Evolutionary conservation across 1,284 basidiomycete species (phyloP).

Genomic region (Kwoniella shivajii): DNA sequence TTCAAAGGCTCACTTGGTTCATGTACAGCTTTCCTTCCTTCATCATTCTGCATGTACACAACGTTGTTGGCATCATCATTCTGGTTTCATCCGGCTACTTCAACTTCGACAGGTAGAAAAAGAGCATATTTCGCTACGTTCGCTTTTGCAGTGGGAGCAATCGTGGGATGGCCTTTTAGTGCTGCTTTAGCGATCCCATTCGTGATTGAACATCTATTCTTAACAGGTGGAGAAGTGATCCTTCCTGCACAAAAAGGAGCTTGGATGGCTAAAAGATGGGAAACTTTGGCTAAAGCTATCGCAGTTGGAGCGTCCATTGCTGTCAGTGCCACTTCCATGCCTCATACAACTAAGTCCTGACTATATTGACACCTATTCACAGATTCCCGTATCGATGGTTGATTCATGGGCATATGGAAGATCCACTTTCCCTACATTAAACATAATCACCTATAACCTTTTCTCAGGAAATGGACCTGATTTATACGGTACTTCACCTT

Average conservation of each 20-base stretch:
- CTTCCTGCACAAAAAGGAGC: constrained; percentile 55
- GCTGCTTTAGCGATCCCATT: constrained; percentile 85
- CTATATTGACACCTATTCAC: not conserved
- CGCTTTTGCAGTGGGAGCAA: constrained; percentile 76
- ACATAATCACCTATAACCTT: constrained; percentile 92
- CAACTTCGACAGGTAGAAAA: constrained; percentile 62
- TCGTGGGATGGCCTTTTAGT: constrained; percentile 96
- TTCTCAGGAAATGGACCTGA: constrained; percentile 72
- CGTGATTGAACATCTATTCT: constrained; percentile 84
- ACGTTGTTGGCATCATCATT: constrained; percentile 79
- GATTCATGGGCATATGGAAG: constrained; percentile 89
- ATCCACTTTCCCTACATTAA: constrained; percentile 79
- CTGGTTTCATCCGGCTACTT: constrained; percentile 68
- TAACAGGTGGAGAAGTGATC: constrained; percentile 74
- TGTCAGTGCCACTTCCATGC: constrained; percentile 58
- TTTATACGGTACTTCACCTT: constrained; percentile 90
- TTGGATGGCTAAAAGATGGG: constrained; percentile 68
- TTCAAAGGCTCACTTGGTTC: not conserved
- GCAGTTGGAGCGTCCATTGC: constrained; percentile 65
- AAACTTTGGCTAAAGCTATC: constrained; percentile 64
- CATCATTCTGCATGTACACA: constrained; percentile 92
- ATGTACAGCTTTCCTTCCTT: constrained; percentile 81
- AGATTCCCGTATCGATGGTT: constrained; percentile 77
- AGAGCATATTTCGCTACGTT: constrained; percentile 62
- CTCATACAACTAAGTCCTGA: not conserved